These are phyloP conservation scores for Cnidoscolus chayamansa DNA, from an alignment of 441 rosid species.

Conservation along the genomic window DNA sequence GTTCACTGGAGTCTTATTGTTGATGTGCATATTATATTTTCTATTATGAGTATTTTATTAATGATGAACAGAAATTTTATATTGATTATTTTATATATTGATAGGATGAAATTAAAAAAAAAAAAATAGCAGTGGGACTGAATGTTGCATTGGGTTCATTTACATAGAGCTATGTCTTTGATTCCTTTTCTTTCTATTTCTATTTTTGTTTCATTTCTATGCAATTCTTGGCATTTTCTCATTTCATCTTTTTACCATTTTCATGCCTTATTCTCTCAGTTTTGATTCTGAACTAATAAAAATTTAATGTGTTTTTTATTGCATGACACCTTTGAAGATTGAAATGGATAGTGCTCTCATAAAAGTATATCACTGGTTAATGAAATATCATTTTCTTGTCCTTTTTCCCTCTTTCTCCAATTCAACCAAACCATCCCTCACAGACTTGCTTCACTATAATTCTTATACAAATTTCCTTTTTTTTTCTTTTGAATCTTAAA, in stretches of 20 bases:
- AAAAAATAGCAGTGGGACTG: neutral
- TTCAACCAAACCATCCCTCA: neutral
- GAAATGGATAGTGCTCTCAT: too few species aligned
- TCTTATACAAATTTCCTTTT: neutral
- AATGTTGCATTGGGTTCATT: conserved; percentile 4
- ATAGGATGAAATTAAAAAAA: too few species aligned
- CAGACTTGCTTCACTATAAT: neutral
- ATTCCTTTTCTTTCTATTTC: neutral
- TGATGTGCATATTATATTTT: neutral
- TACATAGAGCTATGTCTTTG: conserved; percentile 1
- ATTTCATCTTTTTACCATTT: neutral
- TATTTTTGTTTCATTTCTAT: too few species aligned
- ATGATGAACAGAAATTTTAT: neutral
- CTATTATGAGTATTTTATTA: too few species aligned
- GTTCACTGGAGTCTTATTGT: neutral
- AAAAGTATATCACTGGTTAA: too few species aligned
- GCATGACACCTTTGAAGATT: too few species aligned
- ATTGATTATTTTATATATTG: neutral
- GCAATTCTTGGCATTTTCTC: neutral
- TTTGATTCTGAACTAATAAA: too few species aligned
- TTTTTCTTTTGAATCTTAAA: too few species aligned
- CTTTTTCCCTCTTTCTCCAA: neutral
- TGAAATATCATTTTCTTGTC: neutral
- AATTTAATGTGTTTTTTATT: too few species aligned
- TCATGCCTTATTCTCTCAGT: too few species aligned